phyloP scores from a whole-genome alignment of 176 grass and related monocot species.

The Carex scoparia region DNA sequence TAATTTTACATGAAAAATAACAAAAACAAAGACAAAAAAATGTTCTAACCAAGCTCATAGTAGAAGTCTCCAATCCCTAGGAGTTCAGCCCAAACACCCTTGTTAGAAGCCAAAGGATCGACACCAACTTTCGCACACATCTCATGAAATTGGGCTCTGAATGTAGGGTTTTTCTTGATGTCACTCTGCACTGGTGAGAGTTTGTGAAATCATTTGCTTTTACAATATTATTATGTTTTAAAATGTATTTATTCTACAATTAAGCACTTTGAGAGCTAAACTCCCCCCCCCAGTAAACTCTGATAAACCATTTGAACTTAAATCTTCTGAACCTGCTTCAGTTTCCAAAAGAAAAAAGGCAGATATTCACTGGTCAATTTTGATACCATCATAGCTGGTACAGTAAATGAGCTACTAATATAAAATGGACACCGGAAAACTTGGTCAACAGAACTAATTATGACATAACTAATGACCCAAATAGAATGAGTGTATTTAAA shows the following conservation, averaged over 20 bases:
- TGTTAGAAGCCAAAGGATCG: constrained; percentile 88
- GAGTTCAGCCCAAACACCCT: constrained; percentile 96
- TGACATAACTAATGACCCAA: neutral
- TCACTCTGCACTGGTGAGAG: constrained; percentile 63
- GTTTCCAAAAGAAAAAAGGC: neutral
- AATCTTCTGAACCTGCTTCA: neutral
- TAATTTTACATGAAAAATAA: constrained; percentile 11
- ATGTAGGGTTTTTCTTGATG: constrained; percentile 86
- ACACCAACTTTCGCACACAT: constrained; percentile 99
- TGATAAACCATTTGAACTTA: neutral
- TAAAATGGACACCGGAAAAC: neutral
- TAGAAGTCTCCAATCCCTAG: constrained; percentile 97
- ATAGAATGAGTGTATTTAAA: neutral
- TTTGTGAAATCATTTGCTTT: neutral
- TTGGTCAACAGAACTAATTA: neutral
- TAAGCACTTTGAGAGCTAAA: neutral
- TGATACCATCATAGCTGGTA: neutral
- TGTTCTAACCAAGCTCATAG: constrained; percentile 77
- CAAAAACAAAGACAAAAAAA: constrained; percentile 9
- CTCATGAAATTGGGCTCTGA: constrained; percentile 98
- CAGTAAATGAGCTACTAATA: neutral
- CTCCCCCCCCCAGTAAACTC: neutral
- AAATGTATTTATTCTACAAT: neutral
- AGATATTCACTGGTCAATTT: neutral
- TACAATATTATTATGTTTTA: neutral